A percentile compares a stretch with the other conserved stretches of the same genome.
phyloP scores from a whole-genome alignment of 148 eudicot genomes.

The Cornus florida region DNA sequence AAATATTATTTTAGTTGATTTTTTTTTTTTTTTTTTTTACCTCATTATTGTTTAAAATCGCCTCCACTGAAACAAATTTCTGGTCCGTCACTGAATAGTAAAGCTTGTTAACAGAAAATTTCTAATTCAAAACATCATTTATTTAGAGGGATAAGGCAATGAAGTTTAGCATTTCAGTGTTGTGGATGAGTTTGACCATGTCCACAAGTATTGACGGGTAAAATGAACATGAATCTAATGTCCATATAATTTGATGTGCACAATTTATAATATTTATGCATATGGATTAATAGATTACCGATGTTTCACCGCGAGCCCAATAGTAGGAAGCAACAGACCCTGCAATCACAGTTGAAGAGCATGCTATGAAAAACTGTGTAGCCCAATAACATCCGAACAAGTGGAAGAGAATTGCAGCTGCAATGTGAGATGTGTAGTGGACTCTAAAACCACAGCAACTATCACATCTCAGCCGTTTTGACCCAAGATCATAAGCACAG shows the following conservation, averaged over 20 bases:
- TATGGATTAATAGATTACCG: constrained; percentile 48
- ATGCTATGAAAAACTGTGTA: constrained; percentile 78
- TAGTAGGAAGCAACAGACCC: constrained; percentile 99
- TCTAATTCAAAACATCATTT: too few relatives aligned
- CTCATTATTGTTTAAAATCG: too few relatives aligned
- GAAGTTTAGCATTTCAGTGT: neutral
- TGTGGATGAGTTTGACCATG: neutral
- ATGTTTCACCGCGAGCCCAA: constrained; percentile 85
- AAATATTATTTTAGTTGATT: too few relatives aligned
- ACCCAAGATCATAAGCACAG: constrained; percentile 83
- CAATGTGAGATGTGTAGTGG: constrained; percentile 81
- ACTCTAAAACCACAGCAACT: constrained; percentile 86
- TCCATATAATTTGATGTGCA: neutral
- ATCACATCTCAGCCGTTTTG: constrained; percentile 75
- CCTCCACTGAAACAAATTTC: too few relatives aligned
- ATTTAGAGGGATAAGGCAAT: too few relatives aligned
- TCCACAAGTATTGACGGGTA: neutral
- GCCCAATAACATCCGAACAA: constrained; percentile 92
- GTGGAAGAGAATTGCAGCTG: constrained; percentile 81
- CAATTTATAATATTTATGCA: neutral
- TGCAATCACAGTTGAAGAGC: constrained; percentile 89
- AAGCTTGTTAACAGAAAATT: too few relatives aligned
- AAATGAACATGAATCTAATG: neutral
- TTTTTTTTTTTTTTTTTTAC: too few relatives aligned
- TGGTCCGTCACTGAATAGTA: too few relatives aligned